A percentile compares a stretch with the other conserved stretches of the same genome.
Conservation (phyloP, 2,329 filamentous ascomycete genomes). For the Neospermospora avenae region DNA sequence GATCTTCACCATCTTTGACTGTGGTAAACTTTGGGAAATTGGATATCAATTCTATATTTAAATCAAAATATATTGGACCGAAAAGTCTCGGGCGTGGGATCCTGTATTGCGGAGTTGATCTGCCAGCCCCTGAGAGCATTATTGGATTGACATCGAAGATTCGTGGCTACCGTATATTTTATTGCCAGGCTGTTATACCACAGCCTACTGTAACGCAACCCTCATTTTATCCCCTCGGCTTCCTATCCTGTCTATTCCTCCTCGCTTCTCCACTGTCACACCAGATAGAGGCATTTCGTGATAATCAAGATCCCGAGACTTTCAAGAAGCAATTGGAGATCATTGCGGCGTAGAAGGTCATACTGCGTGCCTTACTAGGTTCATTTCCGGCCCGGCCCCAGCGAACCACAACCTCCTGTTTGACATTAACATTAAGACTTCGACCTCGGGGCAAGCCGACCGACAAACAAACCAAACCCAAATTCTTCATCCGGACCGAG, state of each 20-base stretch:
- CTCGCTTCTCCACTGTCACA: background rate
- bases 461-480: background rate
- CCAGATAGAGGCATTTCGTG: background rate
- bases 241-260: background rate
- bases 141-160: background rate
- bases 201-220: background rate
- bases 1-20: background rate
- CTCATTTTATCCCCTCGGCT: background rate
- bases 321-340: background rate
- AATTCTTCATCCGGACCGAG: background rate
- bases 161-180: background rate
- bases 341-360: too few species aligned
- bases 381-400: conserved; percentile 16
- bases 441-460: conserved; percentile 17
- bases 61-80: background rate
- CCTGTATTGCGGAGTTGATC: background rate
- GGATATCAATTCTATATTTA: background rate
- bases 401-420: conserved; percentile 25
- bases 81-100: background rate
- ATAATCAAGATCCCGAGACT: background rate
- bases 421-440: conserved; percentile 21
- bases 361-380: too few species aligned
- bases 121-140: background rate
- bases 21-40: background rate
- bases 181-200: background rate